Evolutionary conservation across 805 yeast species (phyloP), one percentile per base, ranked within the genome.

Genomic region (Phaffomyces thermotolerans): DNA sequence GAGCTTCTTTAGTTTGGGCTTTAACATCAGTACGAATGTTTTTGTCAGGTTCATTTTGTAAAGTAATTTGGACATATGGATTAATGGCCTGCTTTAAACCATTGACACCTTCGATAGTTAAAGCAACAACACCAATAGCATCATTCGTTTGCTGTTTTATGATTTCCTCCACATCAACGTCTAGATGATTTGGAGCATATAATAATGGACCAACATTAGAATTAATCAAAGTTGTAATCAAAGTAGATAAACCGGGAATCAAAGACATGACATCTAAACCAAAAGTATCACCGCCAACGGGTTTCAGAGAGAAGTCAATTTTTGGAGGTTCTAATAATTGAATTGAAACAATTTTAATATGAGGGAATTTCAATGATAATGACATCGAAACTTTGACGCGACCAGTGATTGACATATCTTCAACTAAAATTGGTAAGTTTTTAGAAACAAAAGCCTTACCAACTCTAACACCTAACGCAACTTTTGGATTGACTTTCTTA

Each of bases 221-320:
- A 62, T 85, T 83, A 57, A 85, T 78, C 60, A 81, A 70, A 20
- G 74, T 71, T 49, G 81, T 84, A 42, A 85, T 89, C 56, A 84
- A 79, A 3, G 79, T 68, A 22, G 86, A 73, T 57, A 85, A 75
- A 49, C 93, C 93, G 4, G 95, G 95, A 50, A 85, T 73, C 53
- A 84, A 72, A 3, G 90, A 79, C 95, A 85, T 85, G 52, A 85
- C 76, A 65, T 85, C 95, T 36, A 85, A 58, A 48, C 95, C 95
- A 47, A 85, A 72, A n/a, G 90, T 81, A 59, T 85, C 91, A 66
- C 95, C 93, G 60, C 93, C 93, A 42, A 85, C 83, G 9, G 95
- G 95, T 59, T 85, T 85, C 68, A 85, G 74, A 18, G 79, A 82
- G 60, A 84, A 85, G 58, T 82, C 90, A 57, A 85, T 82, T 27